phyloP scores from a whole-genome alignment of 768 basidiomycete species.

The Cystobasidium tubakii region DNA sequence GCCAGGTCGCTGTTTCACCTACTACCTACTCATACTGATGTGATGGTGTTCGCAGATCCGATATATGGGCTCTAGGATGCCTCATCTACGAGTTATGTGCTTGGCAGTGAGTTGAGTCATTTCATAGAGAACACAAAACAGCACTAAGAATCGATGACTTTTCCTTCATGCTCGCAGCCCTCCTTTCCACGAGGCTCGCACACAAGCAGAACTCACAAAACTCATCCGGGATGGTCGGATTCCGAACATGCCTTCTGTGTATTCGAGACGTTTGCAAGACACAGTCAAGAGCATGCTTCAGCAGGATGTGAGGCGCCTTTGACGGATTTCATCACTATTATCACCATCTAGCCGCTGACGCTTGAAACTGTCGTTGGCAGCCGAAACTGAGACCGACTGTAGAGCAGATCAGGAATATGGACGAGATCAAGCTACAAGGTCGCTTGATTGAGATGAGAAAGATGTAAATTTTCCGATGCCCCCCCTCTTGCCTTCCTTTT shows the following conservation, averaged over 20 bases:
- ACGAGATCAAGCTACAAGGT: constrained; percentile 43
- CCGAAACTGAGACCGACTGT: constrained; percentile 44
- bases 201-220: constrained; percentile 74
- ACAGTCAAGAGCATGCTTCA: constrained; percentile 82
- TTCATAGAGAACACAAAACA: constrained; percentile 27
- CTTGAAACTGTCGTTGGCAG: constrained; percentile 31
- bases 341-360: too few relatives aligned
- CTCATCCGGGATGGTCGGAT: constrained; percentile 79
- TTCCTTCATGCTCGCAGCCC: constrained; percentile 52
- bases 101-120: constrained; percentile 54
- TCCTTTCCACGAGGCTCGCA: constrained; percentile 87
- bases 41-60: constrained; percentile 54
- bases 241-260: constrained; percentile 77
- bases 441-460: constrained; percentile 37
- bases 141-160: background rate
- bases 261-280: constrained; percentile 64
- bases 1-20: background rate
- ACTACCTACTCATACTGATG: background rate
- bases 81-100: constrained; percentile 94
- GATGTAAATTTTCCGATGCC: background rate
- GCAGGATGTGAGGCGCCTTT: constrained; percentile 59
- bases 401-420: constrained; percentile 42
- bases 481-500: too few relatives aligned
- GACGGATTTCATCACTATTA: background rate
- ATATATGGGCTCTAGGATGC: constrained; percentile 98